phyloP scores from a whole-genome alignment of 768 basidiomycete genomes.

The Boletellus ananas region DNA sequence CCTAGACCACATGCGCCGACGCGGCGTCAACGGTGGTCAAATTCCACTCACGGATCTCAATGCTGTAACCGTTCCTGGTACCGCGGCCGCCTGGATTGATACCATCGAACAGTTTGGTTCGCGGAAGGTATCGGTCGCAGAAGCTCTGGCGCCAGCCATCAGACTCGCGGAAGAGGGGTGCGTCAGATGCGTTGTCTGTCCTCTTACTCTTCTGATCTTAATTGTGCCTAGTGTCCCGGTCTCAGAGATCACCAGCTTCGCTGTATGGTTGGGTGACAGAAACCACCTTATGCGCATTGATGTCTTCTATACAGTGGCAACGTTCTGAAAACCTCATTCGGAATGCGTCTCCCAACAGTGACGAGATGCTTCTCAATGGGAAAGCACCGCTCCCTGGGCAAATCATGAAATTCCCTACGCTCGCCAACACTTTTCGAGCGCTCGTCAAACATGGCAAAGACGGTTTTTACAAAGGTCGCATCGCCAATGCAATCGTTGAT shows the following conservation, averaged over 20 bases:
- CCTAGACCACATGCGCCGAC: conserved; percentile 64
- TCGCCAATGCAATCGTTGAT: conserved; percentile 87
- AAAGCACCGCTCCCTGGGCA: conserved; percentile 84
- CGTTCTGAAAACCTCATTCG: conserved; percentile 62
- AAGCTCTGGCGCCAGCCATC: conserved; percentile 87
- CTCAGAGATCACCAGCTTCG: conserved; percentile 70
- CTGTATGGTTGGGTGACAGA: conserved; percentile 37
- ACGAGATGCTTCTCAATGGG: conserved; percentile 84
- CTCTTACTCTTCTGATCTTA: background rate
- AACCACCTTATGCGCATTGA: background rate
- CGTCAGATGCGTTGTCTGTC: conserved; percentile 9
- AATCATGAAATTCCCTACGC: conserved; percentile 72
- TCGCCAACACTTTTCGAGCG: conserved; percentile 80
- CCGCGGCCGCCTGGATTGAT: conserved; percentile 95
- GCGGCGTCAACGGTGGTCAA: conserved; percentile 60
- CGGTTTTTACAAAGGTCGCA: conserved; percentile 90
- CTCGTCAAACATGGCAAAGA: conserved; percentile 80
- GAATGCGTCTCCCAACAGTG: conserved; percentile 78
- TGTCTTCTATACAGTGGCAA: conserved; percentile 38
- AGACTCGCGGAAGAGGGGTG: conserved; percentile 89
- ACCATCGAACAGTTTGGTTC: conserved; percentile 81
- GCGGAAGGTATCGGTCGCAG: conserved; percentile 54
- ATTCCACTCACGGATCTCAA: conserved; percentile 85
- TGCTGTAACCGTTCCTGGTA: conserved; percentile 87
- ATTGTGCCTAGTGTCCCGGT: conserved; percentile 64